These are phyloP conservation scores for Echinosophora koreensis DNA, from an alignment of 306 rosid species.

Conservation along the genomic window DNA sequence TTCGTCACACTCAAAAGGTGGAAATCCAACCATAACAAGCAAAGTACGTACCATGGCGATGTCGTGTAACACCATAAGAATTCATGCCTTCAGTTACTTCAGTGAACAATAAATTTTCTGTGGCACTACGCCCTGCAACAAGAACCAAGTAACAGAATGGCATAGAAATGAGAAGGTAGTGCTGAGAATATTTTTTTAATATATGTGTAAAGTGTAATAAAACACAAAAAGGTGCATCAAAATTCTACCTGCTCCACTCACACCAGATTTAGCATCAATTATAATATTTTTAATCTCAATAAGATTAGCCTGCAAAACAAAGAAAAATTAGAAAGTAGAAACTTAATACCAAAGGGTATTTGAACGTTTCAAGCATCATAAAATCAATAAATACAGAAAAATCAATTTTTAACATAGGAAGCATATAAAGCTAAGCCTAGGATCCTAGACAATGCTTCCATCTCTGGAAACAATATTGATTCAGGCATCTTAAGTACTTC, in stretches of 20 bases:
- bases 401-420: neutral
- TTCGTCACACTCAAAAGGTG: neutral
- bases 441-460: constrained; percentile 39
- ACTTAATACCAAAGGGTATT: constrained; percentile 7
- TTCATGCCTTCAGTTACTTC: constrained; percentile 91
- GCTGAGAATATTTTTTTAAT: neutral
- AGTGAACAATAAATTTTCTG: constrained; percentile 81
- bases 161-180: constrained; percentile 33
- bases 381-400: constrained; percentile 29
- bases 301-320: constrained; percentile 75
- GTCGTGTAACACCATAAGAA: constrained; percentile 87
- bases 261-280: constrained; percentile 95
- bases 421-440: constrained; percentile 21
- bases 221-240: constrained; percentile 37
- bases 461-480: neutral
- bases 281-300: constrained; percentile 65
- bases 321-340: constrained; percentile 41
- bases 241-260: constrained; percentile 91
- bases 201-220: neutral
- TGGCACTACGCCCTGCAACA: constrained; percentile 84
- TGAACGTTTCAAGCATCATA: constrained; percentile 32
- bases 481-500: constrained; percentile 1
- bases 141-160: constrained; percentile 46
- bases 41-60: constrained; percentile 84
- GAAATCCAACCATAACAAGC: constrained; percentile 10